Evolutionary conservation across 225 moss, liverwort and hornwort genomes (phyloP).

Genomic region (Antitrichia curtipendula): DNA sequence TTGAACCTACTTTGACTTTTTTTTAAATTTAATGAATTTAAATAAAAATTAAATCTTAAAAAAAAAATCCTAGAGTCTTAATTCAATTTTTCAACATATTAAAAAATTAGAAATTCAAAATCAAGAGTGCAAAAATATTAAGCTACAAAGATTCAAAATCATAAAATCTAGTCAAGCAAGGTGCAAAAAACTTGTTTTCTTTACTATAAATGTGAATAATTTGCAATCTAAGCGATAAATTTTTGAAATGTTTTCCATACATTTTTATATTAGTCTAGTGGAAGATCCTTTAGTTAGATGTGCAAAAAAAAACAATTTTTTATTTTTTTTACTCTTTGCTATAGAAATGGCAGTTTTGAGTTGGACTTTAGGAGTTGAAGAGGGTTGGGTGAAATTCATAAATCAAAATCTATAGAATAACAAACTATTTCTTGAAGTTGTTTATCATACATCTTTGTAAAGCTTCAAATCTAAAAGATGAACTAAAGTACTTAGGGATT

Average conservation of each 20-base stretch:
- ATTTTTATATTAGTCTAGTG: neutral
- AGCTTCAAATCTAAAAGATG: neutral
- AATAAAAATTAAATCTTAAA: neutral
- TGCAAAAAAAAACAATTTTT: too few species aligned
- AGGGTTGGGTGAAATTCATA: neutral
- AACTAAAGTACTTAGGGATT: neutral
- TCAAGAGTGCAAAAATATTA: neutral
- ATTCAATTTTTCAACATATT: neutral
- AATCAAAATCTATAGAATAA: neutral
- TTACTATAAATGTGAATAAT: neutral
- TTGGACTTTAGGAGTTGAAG: rapidly evolving
- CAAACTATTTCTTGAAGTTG: neutral
- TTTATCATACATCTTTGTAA: neutral
- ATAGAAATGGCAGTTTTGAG: neutral
- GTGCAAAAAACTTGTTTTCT: neutral
- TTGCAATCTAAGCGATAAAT: rapidly evolving
- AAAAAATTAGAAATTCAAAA: neutral
- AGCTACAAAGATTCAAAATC: neutral
- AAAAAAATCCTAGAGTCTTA: neutral
- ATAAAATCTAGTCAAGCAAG: rapidly evolving
- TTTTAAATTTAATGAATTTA: too few species aligned
- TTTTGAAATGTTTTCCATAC: neutral
- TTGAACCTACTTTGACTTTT: neutral
- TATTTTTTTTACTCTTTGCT: neutral
- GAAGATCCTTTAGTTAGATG: neutral